Evolutionary conservation across 352 stramenopile genomes (phyloP), one percentile per base, ranked within the genome.

Genomic region (Thalassiosira livingstoniorum): DNA sequence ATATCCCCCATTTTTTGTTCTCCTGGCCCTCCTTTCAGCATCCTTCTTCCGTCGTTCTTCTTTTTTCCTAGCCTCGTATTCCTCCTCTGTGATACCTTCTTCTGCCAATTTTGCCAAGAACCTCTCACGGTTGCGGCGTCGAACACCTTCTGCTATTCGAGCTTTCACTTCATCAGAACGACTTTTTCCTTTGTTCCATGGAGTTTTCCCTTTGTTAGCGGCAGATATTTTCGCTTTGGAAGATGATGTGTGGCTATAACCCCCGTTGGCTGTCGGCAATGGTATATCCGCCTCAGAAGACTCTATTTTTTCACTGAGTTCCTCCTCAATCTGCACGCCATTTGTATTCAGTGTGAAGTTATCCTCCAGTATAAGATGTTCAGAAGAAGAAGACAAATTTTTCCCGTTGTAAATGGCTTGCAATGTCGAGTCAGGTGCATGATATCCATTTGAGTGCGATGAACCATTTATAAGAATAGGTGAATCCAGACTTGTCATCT

Each of bases 161-260:
- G 76, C 69, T 23, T 78, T 82, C 0, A 83, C 75, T 75, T 93
- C 89, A 27, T 87, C 75, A 10, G 87, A 88, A 31, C 85, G 79
- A 23, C 61, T 11, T 63, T 88, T 85, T 13, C 89, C 89, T 54
- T 92, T 93, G 63, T 93, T 93, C 89, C 89, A 93, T 23, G 89
- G 89, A 42, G 74, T 87, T 78, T 91, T 93, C 5, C 89, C 89
- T 57, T 91, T 92, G 66, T 93, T 93, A 54, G 89, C 89, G 10
- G 83, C 82, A 1, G 80, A 88, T 76, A 93, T 93, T 86, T 93
- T 93, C 11, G 87, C 85, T 54, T 68, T 75, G 39, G 79, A 90
- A 0, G 85, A 78, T 4, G 57, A 79, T 0, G 89, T 93, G 78
- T 93, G 89, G 15, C 78, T 75, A 58, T 82, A 93, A 13, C 89